A percentile compares a stretch with the other conserved stretches of the same genome.
Conservation (phyloP, 106 monocot species). For the Dactylorhiza incarnata region DNA sequence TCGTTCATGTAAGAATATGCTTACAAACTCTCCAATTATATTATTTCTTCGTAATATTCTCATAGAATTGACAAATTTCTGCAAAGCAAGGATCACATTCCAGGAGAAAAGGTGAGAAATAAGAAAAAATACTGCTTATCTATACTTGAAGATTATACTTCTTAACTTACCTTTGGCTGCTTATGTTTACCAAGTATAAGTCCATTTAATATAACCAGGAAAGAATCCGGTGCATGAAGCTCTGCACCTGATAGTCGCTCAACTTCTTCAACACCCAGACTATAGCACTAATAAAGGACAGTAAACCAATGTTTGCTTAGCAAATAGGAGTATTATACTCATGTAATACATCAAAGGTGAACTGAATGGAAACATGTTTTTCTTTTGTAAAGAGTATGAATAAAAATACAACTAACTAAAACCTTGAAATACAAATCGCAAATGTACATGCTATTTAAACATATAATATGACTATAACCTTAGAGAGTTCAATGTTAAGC, state of each 20-base stretch:
- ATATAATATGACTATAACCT: too few relatives aligned
- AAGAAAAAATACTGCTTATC: background rate
- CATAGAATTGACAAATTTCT: conserved; percentile 72
- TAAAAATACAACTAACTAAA: too few relatives aligned
- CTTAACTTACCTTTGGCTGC: conserved; percentile 49
- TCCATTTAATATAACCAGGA: conserved; percentile 87
- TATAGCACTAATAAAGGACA: conserved; percentile 39
- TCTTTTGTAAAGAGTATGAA: background rate
- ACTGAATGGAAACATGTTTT: background rate
- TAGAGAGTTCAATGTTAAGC: too few relatives aligned
- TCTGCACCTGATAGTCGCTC: conserved; percentile 65
- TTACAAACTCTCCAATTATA: conserved; percentile 91
- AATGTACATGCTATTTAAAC: too few relatives aligned
- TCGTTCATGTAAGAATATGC: conserved; percentile 81
- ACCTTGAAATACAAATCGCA: too few relatives aligned
- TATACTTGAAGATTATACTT: background rate
- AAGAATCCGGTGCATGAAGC: conserved; percentile 67
- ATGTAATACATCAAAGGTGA: background rate
- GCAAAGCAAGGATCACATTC: conserved; percentile 7
- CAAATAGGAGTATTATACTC: background rate
- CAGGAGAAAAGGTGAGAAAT: conserved; percentile 1
- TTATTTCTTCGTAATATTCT: conserved; percentile 66
- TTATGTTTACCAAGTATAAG: conserved; percentile 89
- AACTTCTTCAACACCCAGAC: conserved; percentile 76
- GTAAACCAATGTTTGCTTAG: background rate